Evolutionary conservation across 2,329 filamentous ascomycete species (phyloP).

Genomic region (Bipolaris oryzae): DNA sequence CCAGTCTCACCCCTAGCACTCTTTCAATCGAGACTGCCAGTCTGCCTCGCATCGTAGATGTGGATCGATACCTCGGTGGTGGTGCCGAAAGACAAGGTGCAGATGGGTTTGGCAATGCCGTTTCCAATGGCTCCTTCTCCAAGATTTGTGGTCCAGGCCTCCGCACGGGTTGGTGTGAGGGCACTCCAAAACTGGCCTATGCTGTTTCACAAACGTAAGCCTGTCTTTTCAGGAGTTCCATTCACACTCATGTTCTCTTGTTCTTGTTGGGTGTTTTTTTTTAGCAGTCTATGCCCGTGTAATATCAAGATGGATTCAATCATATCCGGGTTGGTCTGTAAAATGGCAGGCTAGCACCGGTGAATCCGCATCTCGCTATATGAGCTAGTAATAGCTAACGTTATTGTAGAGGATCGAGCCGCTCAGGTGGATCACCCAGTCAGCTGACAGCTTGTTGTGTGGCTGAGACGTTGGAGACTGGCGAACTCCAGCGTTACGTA

Average conservation of each 20-base stretch:
- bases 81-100: slow-evolving; percentile 54
- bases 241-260: neutral
- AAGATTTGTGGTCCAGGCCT: slow-evolving; percentile 84
- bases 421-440: slow-evolving; percentile 65
- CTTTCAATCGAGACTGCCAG: slow-evolving; percentile 50
- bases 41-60: slow-evolving; percentile 76
- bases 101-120: slow-evolving; percentile 75
- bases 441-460: slow-evolving; percentile 65
- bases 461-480: slow-evolving; percentile 59
- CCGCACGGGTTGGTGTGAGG: slow-evolving; percentile 88
- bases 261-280: neutral
- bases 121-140: slow-evolving; percentile 88
- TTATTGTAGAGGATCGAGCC: slow-evolving; percentile 58
- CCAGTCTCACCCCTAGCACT: slow-evolving; percentile 36
- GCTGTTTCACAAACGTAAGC: slow-evolving; percentile 65
- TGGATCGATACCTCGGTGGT: slow-evolving; percentile 72
- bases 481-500: slow-evolving; percentile 61
- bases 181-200: slow-evolving; percentile 64
- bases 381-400: slow-evolving; percentile 27
- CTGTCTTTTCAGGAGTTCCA: neutral
- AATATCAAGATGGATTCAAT: neutral
- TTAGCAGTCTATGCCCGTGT: neutral
- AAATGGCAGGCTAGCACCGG: slow-evolving; percentile 5
- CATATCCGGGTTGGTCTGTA: neutral
- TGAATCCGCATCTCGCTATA: slow-evolving; percentile 10